Evolutionary conservation across 2,329 filamentous ascomycete genomes (phyloP).

Genomic region (Sporothrix protearum): DNA sequence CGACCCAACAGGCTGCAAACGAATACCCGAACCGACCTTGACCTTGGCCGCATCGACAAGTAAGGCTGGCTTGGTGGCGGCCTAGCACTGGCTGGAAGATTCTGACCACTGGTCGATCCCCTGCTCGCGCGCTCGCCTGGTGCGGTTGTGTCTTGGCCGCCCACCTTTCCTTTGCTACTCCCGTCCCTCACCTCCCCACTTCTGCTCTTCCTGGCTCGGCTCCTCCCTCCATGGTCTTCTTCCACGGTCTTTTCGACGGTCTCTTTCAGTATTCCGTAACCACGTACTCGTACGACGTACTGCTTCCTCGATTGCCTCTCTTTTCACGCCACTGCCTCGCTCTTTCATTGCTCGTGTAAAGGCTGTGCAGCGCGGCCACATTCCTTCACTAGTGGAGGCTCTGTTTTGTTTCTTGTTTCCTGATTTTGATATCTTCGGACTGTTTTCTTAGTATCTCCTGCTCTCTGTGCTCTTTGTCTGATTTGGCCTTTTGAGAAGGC

Average conservation of each 20-base stretch:
- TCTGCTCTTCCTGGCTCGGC: not conserved
- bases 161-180: not conserved
- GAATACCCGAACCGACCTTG: not conserved
- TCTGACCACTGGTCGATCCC: not conserved
- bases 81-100: not conserved
- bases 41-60: not conserved
- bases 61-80: slow-evolving; percentile 15
- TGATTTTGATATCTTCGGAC: not conserved
- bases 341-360: not conserved
- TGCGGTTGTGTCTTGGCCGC: not conserved
- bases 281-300: not conserved
- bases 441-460: not conserved
- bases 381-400: not conserved
- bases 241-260: not conserved
- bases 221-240: not conserved
- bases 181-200: not conserved
- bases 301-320: not conserved
- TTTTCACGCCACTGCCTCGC: not conserved
- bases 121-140: not conserved
- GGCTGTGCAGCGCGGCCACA: too few relatives aligned
- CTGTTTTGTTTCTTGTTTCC: slow-evolving; percentile 9
- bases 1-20: slow-evolving; percentile 12
- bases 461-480: not conserved
- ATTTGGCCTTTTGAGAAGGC: not conserved
- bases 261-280: not conserved